Evolutionary conservation across 2,329 filamentous ascomycete species (phyloP).

Genomic region (Canariomyces notabilis): DNA sequence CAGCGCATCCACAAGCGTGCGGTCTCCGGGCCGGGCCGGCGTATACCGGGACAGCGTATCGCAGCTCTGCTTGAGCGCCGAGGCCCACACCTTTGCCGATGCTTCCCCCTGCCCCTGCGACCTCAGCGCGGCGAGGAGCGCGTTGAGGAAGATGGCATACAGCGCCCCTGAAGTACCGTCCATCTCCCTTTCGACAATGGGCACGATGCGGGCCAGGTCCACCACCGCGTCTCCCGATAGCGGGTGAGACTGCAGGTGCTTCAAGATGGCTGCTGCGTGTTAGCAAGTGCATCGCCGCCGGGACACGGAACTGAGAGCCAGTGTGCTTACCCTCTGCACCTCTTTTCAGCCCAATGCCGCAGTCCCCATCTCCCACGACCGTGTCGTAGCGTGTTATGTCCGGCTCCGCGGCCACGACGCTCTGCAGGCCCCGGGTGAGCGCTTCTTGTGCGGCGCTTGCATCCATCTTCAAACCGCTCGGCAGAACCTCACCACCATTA

Average conservation of each 20-base stretch:
- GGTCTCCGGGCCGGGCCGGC: slow-evolving; percentile 80
- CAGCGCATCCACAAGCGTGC: slow-evolving; percentile 85
- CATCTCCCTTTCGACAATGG: slow-evolving; percentile 53
- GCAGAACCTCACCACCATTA: slow-evolving; percentile 31
- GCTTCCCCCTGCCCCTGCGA: slow-evolving; percentile 37
- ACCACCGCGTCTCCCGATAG: slow-evolving; percentile 49
- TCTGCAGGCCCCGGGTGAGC: slow-evolving; percentile 54
- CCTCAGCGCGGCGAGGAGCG: slow-evolving; percentile 62
- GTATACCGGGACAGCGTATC: slow-evolving; percentile 76
- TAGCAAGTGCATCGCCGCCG: slow-evolving; percentile 5
- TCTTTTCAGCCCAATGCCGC: slow-evolving; percentile 77
- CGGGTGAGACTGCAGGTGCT: slow-evolving; percentile 41
- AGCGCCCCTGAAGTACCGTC: slow-evolving; percentile 58
- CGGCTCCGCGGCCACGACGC: slow-evolving; percentile 61
- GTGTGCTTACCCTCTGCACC: slow-evolving; percentile 64
- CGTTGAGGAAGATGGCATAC: slow-evolving; percentile 83
- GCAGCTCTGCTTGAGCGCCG: slow-evolving; percentile 66
- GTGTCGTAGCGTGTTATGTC: slow-evolving; percentile 72
- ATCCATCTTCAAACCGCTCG: slow-evolving; percentile 51
- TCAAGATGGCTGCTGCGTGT: slow-evolving; percentile 43
- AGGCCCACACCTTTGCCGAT: slow-evolving; percentile 45
- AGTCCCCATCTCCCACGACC: slow-evolving; percentile 85
- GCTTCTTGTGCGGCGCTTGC: slow-evolving; percentile 43
- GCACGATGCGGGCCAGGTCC: slow-evolving; percentile 48
- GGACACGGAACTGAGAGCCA: not conserved